These are phyloP conservation scores for Aspergillus saccharolyticus DNA, from an alignment of 495 filamentous ascomycete species.

Conservation along the genomic window DNA sequence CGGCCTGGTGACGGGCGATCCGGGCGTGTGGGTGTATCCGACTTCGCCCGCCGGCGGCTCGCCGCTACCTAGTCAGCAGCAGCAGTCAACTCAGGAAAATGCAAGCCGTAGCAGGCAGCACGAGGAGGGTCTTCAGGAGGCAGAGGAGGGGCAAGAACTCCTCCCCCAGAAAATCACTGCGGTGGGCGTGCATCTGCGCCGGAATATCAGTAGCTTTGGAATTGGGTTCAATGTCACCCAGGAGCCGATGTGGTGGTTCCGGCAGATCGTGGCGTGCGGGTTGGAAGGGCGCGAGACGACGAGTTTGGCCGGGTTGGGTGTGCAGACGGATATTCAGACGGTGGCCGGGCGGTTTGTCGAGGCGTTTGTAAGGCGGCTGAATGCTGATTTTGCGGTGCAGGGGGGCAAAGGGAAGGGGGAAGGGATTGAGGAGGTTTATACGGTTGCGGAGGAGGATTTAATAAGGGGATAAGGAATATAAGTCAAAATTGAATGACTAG, in stretches of 20 bases:
- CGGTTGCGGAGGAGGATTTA: slow-evolving; percentile 33
- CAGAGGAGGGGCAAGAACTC: not conserved
- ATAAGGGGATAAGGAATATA: slow-evolving; percentile 3
- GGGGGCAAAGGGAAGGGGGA: slow-evolving; percentile 25
- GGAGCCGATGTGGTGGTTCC: slow-evolving; percentile 60
- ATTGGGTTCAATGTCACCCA: slow-evolving; percentile 77
- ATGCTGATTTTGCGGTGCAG: slow-evolving; percentile 36
- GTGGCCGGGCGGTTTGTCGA: slow-evolving; percentile 38
- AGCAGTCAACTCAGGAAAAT: too few species aligned
- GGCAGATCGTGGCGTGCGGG: slow-evolving; percentile 82
- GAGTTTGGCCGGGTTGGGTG: slow-evolving; percentile 49
- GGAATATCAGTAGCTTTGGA: slow-evolving; percentile 82
- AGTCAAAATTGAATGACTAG: too few species aligned
- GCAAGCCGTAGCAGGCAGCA: too few species aligned
- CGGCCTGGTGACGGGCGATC: slow-evolving; percentile 62
- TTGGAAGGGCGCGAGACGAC: slow-evolving; percentile 72
- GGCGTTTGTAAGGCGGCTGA: slow-evolving; percentile 36
- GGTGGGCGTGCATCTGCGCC: slow-evolving; percentile 79
- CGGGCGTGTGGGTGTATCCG: slow-evolving; percentile 75
- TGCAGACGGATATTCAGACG: slow-evolving; percentile 24
- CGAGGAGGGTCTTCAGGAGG: too few species aligned
- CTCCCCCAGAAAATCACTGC: slow-evolving; percentile 72
- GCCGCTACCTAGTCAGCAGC: too few species aligned
- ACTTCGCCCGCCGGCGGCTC: not conserved
- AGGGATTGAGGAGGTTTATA: slow-evolving; percentile 41